Evolutionary conservation across 2,329 filamentous ascomycete genomes (phyloP).

Genomic region (Westerdykella ornata): DNA sequence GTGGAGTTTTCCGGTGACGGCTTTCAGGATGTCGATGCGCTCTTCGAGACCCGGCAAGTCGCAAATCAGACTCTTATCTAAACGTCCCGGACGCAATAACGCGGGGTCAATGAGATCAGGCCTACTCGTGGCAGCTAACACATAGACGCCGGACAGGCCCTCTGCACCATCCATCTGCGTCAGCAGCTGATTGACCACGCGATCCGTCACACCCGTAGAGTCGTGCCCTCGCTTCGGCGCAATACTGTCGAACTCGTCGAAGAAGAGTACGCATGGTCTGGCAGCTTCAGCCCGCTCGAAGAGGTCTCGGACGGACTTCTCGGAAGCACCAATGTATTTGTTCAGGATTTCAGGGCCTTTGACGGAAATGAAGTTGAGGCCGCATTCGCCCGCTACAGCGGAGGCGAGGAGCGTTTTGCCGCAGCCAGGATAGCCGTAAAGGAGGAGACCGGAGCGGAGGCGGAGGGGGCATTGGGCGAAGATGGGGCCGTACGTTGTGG

Average conservation of each 20-base stretch:
- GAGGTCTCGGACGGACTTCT: conserved; percentile 90
- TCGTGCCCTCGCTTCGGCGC: conserved; percentile 96
- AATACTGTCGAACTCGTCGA: conserved; percentile 97
- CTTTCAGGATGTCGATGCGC: conserved; percentile 77
- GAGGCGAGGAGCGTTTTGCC: conserved; percentile 94
- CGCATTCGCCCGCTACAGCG: conserved; percentile 95
- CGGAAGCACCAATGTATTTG: conserved; percentile 97
- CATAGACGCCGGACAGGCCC: conserved; percentile 89
- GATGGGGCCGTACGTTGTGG: conserved; percentile 95
- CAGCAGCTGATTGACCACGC: conserved; percentile 94
- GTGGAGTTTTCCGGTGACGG: conserved; percentile 74
- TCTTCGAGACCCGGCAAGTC: conserved; percentile 78
- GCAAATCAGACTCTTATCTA: conserved; percentile 90
- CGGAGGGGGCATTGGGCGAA: conserved; percentile 93
- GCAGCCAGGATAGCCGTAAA: conserved; percentile 93
- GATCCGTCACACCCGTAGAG: conserved; percentile 94
- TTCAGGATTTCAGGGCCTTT: conserved; percentile 98
- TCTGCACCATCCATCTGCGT: conserved; percentile 99
- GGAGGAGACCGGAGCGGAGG: conserved; percentile 82
- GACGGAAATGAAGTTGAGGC: conserved; percentile 95
- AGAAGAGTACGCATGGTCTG: conserved; percentile 90
- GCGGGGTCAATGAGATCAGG: conserved; percentile 96
- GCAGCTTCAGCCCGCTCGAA: conserved; percentile 91
- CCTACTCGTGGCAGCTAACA: conserved; percentile 85
- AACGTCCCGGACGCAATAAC: conserved; percentile 77